phyloP scores from a whole-genome alignment of 352 stramenopile species.

The Pythium graminicola region DNA sequence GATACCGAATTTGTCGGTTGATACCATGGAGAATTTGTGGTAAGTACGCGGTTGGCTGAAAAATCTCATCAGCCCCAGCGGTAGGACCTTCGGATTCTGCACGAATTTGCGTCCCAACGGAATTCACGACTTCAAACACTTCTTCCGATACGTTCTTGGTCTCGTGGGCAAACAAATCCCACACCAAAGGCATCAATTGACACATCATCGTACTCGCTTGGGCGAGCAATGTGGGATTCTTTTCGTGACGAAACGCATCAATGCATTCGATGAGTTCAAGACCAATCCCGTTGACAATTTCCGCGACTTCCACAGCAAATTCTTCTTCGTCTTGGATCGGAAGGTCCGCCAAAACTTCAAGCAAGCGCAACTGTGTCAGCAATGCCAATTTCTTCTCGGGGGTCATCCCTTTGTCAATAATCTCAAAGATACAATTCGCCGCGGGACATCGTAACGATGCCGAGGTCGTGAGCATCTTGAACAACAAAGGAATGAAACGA shows the following conservation, averaged over 20 bases:
- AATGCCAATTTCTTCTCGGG: conserved; percentile 79
- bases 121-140: conserved; percentile 83
- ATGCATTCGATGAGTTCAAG: conserved; percentile 77
- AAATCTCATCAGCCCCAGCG: conserved; percentile 41
- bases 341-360: conserved; percentile 48
- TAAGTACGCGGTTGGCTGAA: conserved; percentile 67
- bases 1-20: conserved; percentile 76
- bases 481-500: conserved; percentile 66
- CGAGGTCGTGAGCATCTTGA: conserved; percentile 59
- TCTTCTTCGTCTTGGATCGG: conserved; percentile 71
- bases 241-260: conserved; percentile 63
- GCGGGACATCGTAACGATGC: conserved; percentile 55
- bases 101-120: conserved; percentile 61
- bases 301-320: conserved; percentile 75
- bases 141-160: conserved; percentile 80
- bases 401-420: conserved; percentile 84
- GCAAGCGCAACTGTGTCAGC: conserved; percentile 58
- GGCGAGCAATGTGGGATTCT: conserved; percentile 38
- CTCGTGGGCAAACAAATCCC: conserved; percentile 74
- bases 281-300: conserved; percentile 77
- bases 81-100: conserved; percentile 29
- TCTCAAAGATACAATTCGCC: conserved; percentile 79
- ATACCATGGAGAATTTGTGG: conserved; percentile 78
- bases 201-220: conserved; percentile 52
- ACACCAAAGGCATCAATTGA: conserved; percentile 75